A percentile compares a stretch with the other conserved stretches of the same genome.
These are phyloP conservation scores for Mucor indicus DNA, from an alignment of 371 early-diverging fungal species.

Conservation along the genomic window DNA sequence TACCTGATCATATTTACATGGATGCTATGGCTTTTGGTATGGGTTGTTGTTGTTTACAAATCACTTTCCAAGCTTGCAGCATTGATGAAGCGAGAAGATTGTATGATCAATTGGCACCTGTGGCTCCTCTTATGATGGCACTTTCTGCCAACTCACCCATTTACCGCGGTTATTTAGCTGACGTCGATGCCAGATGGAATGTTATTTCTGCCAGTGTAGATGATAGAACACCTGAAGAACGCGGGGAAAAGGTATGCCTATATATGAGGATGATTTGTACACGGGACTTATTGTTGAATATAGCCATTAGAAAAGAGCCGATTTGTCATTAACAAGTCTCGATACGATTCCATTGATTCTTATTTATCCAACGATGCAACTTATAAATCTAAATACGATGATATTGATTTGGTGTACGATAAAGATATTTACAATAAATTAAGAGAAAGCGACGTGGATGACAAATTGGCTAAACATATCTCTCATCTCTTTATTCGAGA, in stretches of 20 bases:
- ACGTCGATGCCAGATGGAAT: constrained; percentile 98
- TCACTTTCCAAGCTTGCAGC: constrained; percentile 98
- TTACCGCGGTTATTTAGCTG: constrained; percentile 92
- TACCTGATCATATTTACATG: constrained; percentile 94
- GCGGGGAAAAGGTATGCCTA: constrained; percentile 68
- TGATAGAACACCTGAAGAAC: constrained; percentile 93
- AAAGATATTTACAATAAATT: constrained; percentile 72
- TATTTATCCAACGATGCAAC: constrained; percentile 81
- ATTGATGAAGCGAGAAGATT: constrained; percentile 91
- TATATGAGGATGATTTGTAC: too few species aligned
- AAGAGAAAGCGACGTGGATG: constrained; percentile 78
- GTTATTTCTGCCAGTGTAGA: constrained; percentile 95
- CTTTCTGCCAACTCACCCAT: constrained; percentile 95
- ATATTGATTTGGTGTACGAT: constrained; percentile 85
- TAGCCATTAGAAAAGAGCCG: constrained; percentile 70
- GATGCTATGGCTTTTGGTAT: constrained; percentile 99
- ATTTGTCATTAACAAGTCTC: constrained; percentile 91
- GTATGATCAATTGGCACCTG: constrained; percentile 94
- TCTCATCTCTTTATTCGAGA: constrained; percentile 98
- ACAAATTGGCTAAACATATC: constrained; percentile 89
- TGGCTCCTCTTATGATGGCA: constrained; percentile 96
- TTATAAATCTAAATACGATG: constrained; percentile 93
- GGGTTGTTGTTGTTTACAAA: constrained; percentile 99
- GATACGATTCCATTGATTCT: constrained; percentile 95
- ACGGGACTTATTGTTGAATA: background rate